phyloP scores from a whole-genome alignment of 2,329 filamentous ascomycete genomes.

The Trichophyton simii region DNA sequence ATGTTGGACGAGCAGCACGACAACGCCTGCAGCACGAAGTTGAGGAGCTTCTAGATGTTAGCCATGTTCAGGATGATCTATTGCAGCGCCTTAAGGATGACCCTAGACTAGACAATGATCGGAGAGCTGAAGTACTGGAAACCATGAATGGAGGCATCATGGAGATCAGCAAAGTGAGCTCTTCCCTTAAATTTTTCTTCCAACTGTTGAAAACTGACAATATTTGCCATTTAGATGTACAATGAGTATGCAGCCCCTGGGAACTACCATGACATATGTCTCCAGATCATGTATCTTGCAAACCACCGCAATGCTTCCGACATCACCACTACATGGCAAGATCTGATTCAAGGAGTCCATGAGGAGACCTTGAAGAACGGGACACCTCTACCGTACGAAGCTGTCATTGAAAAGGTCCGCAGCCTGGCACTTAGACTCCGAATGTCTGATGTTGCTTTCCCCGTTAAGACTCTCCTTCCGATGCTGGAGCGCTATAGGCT shows the following conservation, averaged over 20 bases:
- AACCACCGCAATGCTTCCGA: slow-evolving; percentile 81
- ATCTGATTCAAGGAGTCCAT: slow-evolving; percentile 63
- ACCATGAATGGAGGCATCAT: slow-evolving; percentile 68
- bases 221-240: slow-evolving; percentile 52
- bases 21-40: slow-evolving; percentile 78
- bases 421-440: slow-evolving; percentile 44
- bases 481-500: slow-evolving; percentile 44
- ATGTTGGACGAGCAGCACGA: slow-evolving; percentile 65
- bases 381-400: slow-evolving; percentile 36
- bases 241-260: slow-evolving; percentile 84
- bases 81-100: slow-evolving; percentile 67
- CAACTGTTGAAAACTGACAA: neutral
- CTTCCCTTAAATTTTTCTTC: slow-evolving; percentile 8
- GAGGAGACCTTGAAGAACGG: slow-evolving; percentile 36
- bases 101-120: slow-evolving; percentile 51
- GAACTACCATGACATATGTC: slow-evolving; percentile 83
- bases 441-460: slow-evolving; percentile 45
- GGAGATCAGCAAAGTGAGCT: slow-evolving; percentile 56
- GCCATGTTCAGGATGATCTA: slow-evolving; percentile 88
- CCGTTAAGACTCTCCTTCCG: slow-evolving; percentile 41
- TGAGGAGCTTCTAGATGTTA: slow-evolving; percentile 75
- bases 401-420: slow-evolving; percentile 42
- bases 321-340: slow-evolving; percentile 73
- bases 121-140: slow-evolving; percentile 50
- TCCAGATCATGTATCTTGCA: slow-evolving; percentile 82